Base-by-base conservation (phyloP, 305 asterid genomes). In the Solanum hybrid region DNA sequence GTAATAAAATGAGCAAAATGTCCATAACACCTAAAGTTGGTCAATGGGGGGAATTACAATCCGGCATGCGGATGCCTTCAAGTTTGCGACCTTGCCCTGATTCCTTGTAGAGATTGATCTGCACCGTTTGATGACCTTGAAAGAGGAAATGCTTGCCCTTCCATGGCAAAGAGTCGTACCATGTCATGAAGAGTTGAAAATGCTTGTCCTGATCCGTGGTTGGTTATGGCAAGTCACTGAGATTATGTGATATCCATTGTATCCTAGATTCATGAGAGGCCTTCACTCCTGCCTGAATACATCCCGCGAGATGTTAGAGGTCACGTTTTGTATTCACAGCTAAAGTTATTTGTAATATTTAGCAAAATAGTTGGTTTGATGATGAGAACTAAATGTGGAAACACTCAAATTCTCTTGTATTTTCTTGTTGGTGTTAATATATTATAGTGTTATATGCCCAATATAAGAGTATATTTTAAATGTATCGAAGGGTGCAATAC, bases 1-100 rank as follows among this genome's bases (percentile, higher is more conserved):
- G 92, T 51, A 88, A 51, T 88, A 81, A 92, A 14, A 88, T 95
- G 78, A 93, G 94, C 89, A 94, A 94, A 89, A 97, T 96, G 99
- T 96, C 98, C 7, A 95, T 96, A 75, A 96, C 99, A 2, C 99
- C 99, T 31, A 92, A 92, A 89, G 92, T 93, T 90, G 86, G 87
- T 11, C 88, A 77, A 89, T 92, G 91, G 76, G 97, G 94, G 84
- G 92, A 93, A 90, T 81, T 93, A 56, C 91, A 87, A 64, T 75
- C 91, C 7, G 86, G 88, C n/a, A 17, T 85, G 90, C 97, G 86
- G 94, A 97, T 97, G 98, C 98, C 99, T 13, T 95, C 99, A 2
- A 95, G 92, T 93, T 94, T 97, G 91, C 93, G 93, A 88, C 98
- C 98, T 22, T 96, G 97, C 81, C 98, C 99, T 0, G 97, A 95